Evolutionary conservation across 1,284 basidiomycete genomes (phyloP).

Genomic region (Sanghuangporus weigelae): DNA sequence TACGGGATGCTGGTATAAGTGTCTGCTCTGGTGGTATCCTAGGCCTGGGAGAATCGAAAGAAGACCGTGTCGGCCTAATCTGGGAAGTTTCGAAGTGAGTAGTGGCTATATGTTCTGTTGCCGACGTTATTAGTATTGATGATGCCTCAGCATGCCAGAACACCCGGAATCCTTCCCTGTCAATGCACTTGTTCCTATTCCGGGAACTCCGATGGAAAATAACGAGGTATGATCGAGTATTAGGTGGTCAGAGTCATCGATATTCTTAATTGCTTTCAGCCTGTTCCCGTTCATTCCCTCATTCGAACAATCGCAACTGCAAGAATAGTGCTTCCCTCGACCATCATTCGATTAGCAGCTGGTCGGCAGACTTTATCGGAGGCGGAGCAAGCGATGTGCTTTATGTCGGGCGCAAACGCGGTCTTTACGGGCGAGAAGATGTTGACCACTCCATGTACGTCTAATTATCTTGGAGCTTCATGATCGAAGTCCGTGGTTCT

Average conservation of each 20-base stretch:
- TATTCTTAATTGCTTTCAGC: slow-evolving; percentile 38
- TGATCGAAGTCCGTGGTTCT: slow-evolving; percentile 1
- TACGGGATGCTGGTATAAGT: slow-evolving; percentile 92
- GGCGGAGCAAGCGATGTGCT: slow-evolving; percentile 95
- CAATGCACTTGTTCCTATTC: slow-evolving; percentile 85
- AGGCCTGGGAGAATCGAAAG: slow-evolving; percentile 88
- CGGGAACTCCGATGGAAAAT: slow-evolving; percentile 66
- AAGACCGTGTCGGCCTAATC: slow-evolving; percentile 90
- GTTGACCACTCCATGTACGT: slow-evolving; percentile 92
- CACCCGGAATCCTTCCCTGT: slow-evolving; percentile 99
- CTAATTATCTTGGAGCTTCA: not conserved
- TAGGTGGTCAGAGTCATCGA: slow-evolving; percentile 18
- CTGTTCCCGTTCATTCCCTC: slow-evolving; percentile 77
- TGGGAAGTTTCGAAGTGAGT: slow-evolving; percentile 87
- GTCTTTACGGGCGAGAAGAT: slow-evolving; percentile 97
- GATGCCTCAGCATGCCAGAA: slow-evolving; percentile 70
- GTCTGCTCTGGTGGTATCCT: slow-evolving; percentile 98
- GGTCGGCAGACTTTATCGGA: slow-evolving; percentile 89
- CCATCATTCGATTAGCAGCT: slow-evolving; percentile 94
- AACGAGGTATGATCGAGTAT: slow-evolving; percentile 52
- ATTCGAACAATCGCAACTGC: slow-evolving; percentile 95
- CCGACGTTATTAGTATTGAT: not conserved
- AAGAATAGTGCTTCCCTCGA: slow-evolving; percentile 84
- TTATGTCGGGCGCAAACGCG: slow-evolving; percentile 97
- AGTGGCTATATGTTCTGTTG: not conserved